These are phyloP conservation scores for Aphanocladium album DNA, from an alignment of 2,329 filamentous ascomycete species.

Conservation along the genomic window DNA sequence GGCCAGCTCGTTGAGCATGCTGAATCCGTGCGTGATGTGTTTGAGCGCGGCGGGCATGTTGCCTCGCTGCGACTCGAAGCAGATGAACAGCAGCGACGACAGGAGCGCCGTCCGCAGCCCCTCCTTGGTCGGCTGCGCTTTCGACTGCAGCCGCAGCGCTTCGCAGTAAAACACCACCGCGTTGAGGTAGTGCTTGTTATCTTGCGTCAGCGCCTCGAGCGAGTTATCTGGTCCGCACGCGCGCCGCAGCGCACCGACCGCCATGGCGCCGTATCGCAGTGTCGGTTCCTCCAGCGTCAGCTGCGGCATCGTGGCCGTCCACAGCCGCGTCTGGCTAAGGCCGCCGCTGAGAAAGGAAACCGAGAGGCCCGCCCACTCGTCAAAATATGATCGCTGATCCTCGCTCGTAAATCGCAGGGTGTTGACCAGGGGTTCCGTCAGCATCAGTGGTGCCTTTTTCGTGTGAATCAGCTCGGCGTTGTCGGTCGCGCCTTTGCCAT, in stretches of 20 bases:
- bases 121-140: slow-evolving; percentile 31
- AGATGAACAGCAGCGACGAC: slow-evolving; percentile 36
- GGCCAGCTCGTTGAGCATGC: slow-evolving; percentile 35
- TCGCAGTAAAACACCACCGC: slow-evolving; percentile 37
- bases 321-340: slow-evolving; percentile 29
- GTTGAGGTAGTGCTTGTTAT: slow-evolving; percentile 35
- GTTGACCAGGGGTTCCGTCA: slow-evolving; percentile 30
- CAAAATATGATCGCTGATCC: slow-evolving; percentile 33
- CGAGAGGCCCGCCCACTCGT: slow-evolving; percentile 33
- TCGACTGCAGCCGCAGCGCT: slow-evolving; percentile 35
- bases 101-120: slow-evolving; percentile 34
- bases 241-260: slow-evolving; percentile 34
- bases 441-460: slow-evolving; percentile 25
- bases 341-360: slow-evolving; percentile 31
- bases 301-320: slow-evolving; percentile 37
- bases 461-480: slow-evolving; percentile 26
- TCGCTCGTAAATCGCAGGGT: slow-evolving; percentile 29
- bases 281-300: slow-evolving; percentile 33
- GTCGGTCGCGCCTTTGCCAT: slow-evolving; percentile 12
- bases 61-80: slow-evolving; percentile 36
- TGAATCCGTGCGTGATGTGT: slow-evolving; percentile 36
- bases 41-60: slow-evolving; percentile 36
- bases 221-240: slow-evolving; percentile 25
- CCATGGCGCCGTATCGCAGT: slow-evolving; percentile 35
- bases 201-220: slow-evolving; percentile 17